Evolutionary conservation across 176 grass and related monocot genomes (phyloP), one percentile per base, ranked within the genome.

Genomic region (Echinochloa phyllopogon): DNA sequence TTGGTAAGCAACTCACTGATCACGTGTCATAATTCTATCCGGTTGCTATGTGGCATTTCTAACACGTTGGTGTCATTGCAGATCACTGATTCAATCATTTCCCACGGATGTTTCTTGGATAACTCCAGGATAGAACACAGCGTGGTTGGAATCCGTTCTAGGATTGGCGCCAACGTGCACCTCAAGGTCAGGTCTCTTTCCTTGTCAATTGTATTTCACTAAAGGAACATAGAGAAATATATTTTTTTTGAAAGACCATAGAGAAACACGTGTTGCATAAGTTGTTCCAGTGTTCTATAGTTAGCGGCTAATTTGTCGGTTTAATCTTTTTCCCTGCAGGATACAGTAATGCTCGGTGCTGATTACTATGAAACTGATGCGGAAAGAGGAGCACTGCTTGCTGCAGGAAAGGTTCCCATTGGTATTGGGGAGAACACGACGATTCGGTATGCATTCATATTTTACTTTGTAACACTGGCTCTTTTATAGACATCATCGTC

Each of bases 311-410:
- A 82, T 49, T 6, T 39, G 47, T 41, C 4, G n/a, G 45, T 49
- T 57, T 18, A 67, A 77, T 39, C 8, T 68, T 10, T 69, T 75
- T 44, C 37, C 3, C 70, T 90, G 55, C 83, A 96, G 96, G 93
- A 99, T 77, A 90, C 91, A 20, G 93, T 99, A 48, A 91, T 99
- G 93, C 82, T 99, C 3, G 93, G 96, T 24, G 93, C 96, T n/a
- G 96, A 99, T 81, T 90, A 69, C 29, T 98, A 98, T 13, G 96
- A 98, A 88, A 95, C 93, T 25, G 87, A 88, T 78, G 70, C 0
- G 21, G 96, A 98, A 90, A 88, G 89, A 92, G 40, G 67, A 41
- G 67, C 80, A 44, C 74, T 89, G 62, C 60, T 94, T 66, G 65
- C 83, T 4, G 96, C 90, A 92, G 96, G 87, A 79, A 87, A 87